Evolutionary conservation across 176 grass and related monocot genomes (phyloP).

Genomic region (Oryza punctata): DNA sequence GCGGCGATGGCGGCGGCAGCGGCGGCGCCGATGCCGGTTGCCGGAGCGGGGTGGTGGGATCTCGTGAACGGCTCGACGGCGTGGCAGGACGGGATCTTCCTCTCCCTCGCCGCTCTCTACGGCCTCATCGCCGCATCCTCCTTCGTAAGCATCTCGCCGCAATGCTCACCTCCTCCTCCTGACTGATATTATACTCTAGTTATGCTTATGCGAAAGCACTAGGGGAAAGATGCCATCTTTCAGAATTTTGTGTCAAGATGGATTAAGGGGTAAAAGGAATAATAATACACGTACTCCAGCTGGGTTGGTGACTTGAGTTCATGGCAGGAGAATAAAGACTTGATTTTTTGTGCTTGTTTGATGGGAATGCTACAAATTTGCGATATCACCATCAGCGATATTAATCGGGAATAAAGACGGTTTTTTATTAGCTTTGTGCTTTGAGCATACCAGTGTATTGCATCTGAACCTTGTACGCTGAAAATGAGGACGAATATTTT

Average conservation of each 20-base stretch:
- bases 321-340: constrained; percentile 17
- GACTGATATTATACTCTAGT: not conserved
- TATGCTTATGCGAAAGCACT: not conserved
- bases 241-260: constrained; percentile 7
- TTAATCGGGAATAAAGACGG: constrained; percentile 26
- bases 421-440: constrained; percentile 20
- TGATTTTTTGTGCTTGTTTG: constrained; percentile 22
- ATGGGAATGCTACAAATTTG: constrained; percentile 3
- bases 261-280: not conserved
- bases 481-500: not conserved
- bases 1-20: constrained; percentile 14
- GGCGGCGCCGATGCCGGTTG: constrained; percentile 13
- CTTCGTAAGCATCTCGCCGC: constrained; percentile 51
- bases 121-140: constrained; percentile 62
- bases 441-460: constrained; percentile 9
- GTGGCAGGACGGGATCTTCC: constrained; percentile 75
- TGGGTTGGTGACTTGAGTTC: constrained; percentile 17
- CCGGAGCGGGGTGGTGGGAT: constrained; percentile 67
- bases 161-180: not conserved
- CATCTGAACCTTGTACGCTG: constrained; percentile 12
- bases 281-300: constrained; percentile 3
- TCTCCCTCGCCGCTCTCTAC: constrained; percentile 65
- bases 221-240: not conserved
- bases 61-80: constrained; percentile 59
- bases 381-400: not conserved